Evolutionary conservation across 2,329 filamentous ascomycete species (phyloP).

Genomic region (Cercospora zeina): DNA sequence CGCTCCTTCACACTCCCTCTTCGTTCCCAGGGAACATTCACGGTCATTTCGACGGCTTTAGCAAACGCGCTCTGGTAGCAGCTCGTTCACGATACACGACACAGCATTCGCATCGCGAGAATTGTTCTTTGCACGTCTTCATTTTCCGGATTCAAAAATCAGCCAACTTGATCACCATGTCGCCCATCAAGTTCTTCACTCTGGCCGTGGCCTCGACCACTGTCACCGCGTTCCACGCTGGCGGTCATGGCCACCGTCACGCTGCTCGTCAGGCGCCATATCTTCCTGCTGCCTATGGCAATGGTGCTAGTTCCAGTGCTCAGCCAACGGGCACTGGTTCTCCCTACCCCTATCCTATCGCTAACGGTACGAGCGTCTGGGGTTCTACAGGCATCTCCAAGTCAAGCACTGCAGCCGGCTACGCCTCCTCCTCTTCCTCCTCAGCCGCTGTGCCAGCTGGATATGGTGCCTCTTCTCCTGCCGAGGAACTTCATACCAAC

Average conservation of each 20-base stretch:
- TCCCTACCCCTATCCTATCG: constrained; percentile 35
- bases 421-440: constrained; percentile 2
- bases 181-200: constrained; percentile 44
- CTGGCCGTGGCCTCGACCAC: constrained; percentile 47
- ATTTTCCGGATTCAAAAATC: constrained; percentile 12
- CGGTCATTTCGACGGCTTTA: constrained; percentile 35
- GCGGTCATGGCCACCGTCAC: constrained; percentile 24
- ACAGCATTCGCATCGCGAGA: constrained; percentile 13
- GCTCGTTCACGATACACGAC: constrained; percentile 26
- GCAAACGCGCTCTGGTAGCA: constrained; percentile 45
- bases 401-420: constrained; percentile 8
- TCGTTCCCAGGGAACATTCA: constrained; percentile 38
- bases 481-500: neutral
- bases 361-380: constrained; percentile 35
- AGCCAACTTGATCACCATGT: constrained; percentile 36
- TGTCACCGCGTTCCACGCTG: constrained; percentile 34
- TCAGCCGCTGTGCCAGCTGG: neutral
- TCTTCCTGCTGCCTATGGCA: constrained; percentile 28
- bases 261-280: constrained; percentile 29
- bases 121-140: constrained; percentile 6
- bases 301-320: constrained; percentile 33
- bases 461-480: constrained; percentile 13
- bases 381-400: constrained; percentile 31
- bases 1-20: constrained; percentile 38
- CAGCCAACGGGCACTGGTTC: constrained; percentile 30